Evolutionary conservation across 305 asterid genomes (phyloP).

Genomic region (Fraxinus xanthoxyloides): DNA sequence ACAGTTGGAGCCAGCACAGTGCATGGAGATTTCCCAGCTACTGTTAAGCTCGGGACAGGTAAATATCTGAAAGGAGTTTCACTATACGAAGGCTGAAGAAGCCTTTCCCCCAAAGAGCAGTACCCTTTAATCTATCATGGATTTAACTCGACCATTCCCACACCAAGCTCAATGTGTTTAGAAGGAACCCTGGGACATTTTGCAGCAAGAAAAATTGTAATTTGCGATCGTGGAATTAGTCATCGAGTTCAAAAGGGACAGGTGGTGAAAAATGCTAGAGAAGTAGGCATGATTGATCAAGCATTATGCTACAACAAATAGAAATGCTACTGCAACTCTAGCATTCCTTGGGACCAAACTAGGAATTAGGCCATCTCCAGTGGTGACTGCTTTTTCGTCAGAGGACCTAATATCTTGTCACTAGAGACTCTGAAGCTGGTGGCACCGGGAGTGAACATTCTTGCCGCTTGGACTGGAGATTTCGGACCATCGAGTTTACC

Average conservation of each 20-base stretch:
- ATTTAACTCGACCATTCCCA: constrained; percentile 50
- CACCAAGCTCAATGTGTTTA: constrained; percentile 79
- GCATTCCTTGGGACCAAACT: constrained; percentile 72
- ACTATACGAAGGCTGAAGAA: constrained; percentile 53
- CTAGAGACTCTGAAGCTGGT: constrained; percentile 76
- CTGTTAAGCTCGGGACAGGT: constrained; percentile 62
- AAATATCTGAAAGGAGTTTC: constrained; percentile 58
- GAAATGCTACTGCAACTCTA: constrained; percentile 52
- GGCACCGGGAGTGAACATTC: constrained; percentile 91
- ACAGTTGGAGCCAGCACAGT: constrained; percentile 87
- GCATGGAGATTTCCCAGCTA: constrained; percentile 86
- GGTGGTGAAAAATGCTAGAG: constrained; percentile 83
- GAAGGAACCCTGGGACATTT: constrained; percentile 62
- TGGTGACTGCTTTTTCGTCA: constrained; percentile 89
- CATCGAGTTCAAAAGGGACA: constrained; percentile 87
- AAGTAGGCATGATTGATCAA: constrained; percentile 80
- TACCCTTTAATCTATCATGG: constrained; percentile 65
- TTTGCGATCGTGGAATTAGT: constrained; percentile 84
- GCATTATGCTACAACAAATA: constrained; percentile 35
- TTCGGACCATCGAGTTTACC: constrained; percentile 78
- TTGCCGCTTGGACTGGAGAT: constrained; percentile 81
- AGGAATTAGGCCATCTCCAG: constrained; percentile 70
- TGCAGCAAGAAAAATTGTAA: constrained; percentile 78
- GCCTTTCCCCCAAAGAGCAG: constrained; percentile 31
- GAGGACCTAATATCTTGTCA: constrained; percentile 79